Evolutionary conservation across 2,329 filamentous ascomycete species (phyloP), one percentile per base, ranked within the genome.

Genomic region (Neofusicoccum laricinum): DNA sequence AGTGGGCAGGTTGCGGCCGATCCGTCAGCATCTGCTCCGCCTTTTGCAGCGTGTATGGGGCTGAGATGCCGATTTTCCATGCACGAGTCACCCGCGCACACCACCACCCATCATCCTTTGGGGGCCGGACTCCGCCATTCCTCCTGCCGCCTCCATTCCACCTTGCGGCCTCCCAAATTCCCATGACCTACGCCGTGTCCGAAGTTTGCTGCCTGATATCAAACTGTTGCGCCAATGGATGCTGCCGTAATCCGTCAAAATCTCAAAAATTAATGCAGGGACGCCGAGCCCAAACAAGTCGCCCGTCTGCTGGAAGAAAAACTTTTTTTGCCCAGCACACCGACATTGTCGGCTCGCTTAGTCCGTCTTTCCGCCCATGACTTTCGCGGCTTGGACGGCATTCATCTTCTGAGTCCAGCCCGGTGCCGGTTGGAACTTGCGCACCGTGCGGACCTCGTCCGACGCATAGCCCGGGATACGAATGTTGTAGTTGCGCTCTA

Each of bases 331-430:
- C 10, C 25, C 14, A 59, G 17, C 25, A 46, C 55, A 46, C 55
- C 55, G 55, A 59, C 55, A 59, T 36, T 46, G 30, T 59, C 55
- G 46, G 43, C 46, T n/a, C 58, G 58, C 43, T 38, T 61, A 59
- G 41, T 79, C 77, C 40, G 73, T 75, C 70, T 79, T 79, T 8
- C 77, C 77, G 64, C 79, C 79, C 79, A 83, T 84, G 66, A 80
- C 93, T 82, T 98, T 98, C 51, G 93, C 92, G 1, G 93, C 94
- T 79, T 97, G 93, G 15, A 99, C 90, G 25, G 95, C 94, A 72
- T 93, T 94, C 90, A 99, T 96, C 84, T 99, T 99, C 69, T 91
- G 90, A 67, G 95, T 94, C 93, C 95, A 99, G 21, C 88, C 91
- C 15, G 90, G 82, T 19, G 92, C 89, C 1, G 95, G 95, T 75